phyloP scores from a whole-genome alignment of 1,284 basidiomycete genomes.

The Rhizoctonia solani region DNA sequence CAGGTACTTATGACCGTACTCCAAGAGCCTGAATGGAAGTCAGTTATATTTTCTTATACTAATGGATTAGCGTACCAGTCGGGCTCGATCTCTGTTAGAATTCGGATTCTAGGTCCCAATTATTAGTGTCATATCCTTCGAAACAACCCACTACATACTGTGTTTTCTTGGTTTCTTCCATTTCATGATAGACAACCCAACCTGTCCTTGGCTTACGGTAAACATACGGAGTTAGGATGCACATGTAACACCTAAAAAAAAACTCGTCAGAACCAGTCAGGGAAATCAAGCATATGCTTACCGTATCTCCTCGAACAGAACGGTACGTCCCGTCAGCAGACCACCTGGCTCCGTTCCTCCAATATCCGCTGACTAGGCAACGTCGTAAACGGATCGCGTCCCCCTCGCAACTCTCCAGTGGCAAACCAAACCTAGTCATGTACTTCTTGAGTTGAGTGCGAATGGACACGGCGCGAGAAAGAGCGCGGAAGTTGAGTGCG shows the following conservation, averaged over 20 bases:
- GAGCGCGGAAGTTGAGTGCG: conserved; percentile 86
- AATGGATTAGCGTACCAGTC: conserved; percentile 52
- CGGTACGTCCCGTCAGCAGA: conserved; percentile 87
- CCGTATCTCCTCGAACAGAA: conserved; percentile 79
- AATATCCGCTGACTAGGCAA: conserved; percentile 91
- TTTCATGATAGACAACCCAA: conserved; percentile 95
- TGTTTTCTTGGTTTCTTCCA: conserved; percentile 92
- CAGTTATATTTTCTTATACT: not conserved
- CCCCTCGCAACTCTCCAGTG: conserved; percentile 79
- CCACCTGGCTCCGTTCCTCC: conserved; percentile 91
- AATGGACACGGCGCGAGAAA: conserved; percentile 91
- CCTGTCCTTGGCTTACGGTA: conserved; percentile 86
- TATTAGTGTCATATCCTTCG: not conserved
- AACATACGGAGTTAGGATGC: conserved; percentile 96
- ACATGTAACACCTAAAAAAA: conserved; percentile 72
- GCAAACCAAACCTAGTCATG: conserved; percentile 82
- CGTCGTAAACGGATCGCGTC: conserved; percentile 76
- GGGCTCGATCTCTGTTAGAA: conserved; percentile 63
- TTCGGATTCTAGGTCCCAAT: conserved; percentile 51
- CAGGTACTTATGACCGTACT: conserved; percentile 56
- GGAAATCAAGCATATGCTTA: conserved; percentile 47
- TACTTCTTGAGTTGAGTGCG: conserved; percentile 91
- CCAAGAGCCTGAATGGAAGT: conserved; percentile 50
- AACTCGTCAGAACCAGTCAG: not conserved
- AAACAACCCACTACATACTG: conserved; percentile 69